These are phyloP conservation scores for Saccharomycopsis oosterbeekiorum DNA, from an alignment of 805 yeast genomes.

Conservation along the genomic window DNA sequence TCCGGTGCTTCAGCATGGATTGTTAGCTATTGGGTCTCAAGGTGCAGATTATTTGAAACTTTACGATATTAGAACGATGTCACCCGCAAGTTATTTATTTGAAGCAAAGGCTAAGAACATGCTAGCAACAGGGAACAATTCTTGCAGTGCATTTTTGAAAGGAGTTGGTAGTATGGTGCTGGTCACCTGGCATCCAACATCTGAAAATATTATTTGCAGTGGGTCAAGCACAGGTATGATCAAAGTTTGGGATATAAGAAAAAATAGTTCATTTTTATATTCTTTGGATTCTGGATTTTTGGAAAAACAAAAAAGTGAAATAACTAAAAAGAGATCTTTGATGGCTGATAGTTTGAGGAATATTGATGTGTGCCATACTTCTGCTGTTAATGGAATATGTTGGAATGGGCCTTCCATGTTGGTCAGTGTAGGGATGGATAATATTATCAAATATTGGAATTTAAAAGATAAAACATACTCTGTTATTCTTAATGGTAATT, in stretches of 20 bases:
- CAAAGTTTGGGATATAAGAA: constrained; percentile 77
- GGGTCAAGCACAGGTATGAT: constrained; percentile 80
- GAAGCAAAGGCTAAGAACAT: constrained; percentile 47
- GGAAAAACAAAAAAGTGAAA: constrained; percentile 21
- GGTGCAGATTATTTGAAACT: constrained; percentile 53
- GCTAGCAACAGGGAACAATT: constrained; percentile 26
- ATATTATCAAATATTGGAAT: constrained; percentile 73
- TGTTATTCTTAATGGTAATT: not conserved
- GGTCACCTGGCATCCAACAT: constrained; percentile 61
- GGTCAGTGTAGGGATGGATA: constrained; percentile 69
- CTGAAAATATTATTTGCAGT: constrained; percentile 53
- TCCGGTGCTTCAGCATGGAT: constrained; percentile 34
- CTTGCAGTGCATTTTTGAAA: not conserved
- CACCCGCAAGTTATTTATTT: constrained; percentile 60
- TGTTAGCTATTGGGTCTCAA: constrained; percentile 65
- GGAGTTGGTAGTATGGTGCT: not conserved
- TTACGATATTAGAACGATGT: constrained; percentile 62
- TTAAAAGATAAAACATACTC: constrained; percentile 22
- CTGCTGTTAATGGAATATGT: constrained; percentile 65
- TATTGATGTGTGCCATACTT: constrained; percentile 54
- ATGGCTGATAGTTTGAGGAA: constrained; percentile 20
- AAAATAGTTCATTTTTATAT: constrained; percentile 53
- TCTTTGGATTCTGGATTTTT: constrained; percentile 42
- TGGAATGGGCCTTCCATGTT: constrained; percentile 65
- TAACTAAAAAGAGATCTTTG: constrained; percentile 22